Base-by-base conservation (phyloP, 148 eudicot genomes). In the Cornus kousa region DNA sequence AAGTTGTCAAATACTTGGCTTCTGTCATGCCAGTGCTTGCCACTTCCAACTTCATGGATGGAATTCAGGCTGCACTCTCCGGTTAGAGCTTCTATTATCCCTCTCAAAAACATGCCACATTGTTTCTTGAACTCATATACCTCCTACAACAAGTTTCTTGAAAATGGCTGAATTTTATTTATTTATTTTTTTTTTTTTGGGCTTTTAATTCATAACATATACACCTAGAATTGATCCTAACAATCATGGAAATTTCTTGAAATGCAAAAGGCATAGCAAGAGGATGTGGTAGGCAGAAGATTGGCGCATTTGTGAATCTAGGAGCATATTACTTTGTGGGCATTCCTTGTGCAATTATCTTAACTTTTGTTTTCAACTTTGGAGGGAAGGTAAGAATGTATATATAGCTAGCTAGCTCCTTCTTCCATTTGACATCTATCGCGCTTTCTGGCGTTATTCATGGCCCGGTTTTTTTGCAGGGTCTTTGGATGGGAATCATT, bases 201-300 rank as follows among this genome's bases (percentile, higher is more conserved):
- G 28, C 4, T 39, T 22, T 31, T 17, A 12, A 62, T 22, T 65
- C 13, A 57, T 66, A 48, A 46, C 13, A 57, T 66, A 48, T 28
- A 28, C 67, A 57, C 11, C 53, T 8, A 8, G 53, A 48, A 48
- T 7, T 48, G 53, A 48, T 48, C 12, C 12, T 48, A 48, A 48
- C 12, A 48, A 48, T 48, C 9, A 48, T 48, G 5, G 12, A 9
- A 7, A 11, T 7, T 11, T 7, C 53, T 48, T 48, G 65, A 17
- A 31, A 60, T 48, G 9, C 4, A 48, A 48, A 48, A 48, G 95
- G 93, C 5, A 84, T 81, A 37, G 88, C 84, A 10, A 88, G 93
- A 88, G 95, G 95, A 37, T 86, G 96, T 81, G 96, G 96, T 23
- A 74, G 82, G 87, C 93, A 92, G 76, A 88, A 88, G 75, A 83